Conservation (phyloP, 495 filamentous ascomycete genomes). For the Neurospora tetrasperma region DNA sequence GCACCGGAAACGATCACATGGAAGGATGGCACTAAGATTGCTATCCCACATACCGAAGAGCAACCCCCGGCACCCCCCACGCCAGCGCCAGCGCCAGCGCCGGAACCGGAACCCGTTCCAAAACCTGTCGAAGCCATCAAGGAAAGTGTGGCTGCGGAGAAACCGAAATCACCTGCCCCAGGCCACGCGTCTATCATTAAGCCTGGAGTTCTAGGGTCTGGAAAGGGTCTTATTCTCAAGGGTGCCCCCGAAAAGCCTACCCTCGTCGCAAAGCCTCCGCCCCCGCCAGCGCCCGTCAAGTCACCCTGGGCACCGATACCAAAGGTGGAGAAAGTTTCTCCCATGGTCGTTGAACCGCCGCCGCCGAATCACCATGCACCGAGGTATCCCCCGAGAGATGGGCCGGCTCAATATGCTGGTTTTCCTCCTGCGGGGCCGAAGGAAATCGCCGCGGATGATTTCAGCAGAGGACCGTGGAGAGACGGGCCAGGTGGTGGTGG, state of each 20-base stretch:
- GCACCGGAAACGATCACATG: constrained; percentile 92
- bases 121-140: not conserved
- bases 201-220: constrained; percentile 31
- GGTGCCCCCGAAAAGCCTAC: constrained; percentile 66
- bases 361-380: constrained; percentile 9
- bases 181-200: constrained; percentile 29
- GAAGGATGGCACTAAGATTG: constrained; percentile 93
- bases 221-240: constrained; percentile 50
- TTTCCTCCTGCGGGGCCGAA: constrained; percentile 39
- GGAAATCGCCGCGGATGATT: constrained; percentile 91
- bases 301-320: constrained; percentile 87
- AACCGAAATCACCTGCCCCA: constrained; percentile 30
- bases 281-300: constrained; percentile 60
- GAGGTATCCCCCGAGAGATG: constrained; percentile 24
- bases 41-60: constrained; percentile 55
- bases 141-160: constrained; percentile 21
- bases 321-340: constrained; percentile 70
- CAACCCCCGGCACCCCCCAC: constrained; percentile 26
- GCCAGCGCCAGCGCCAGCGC: constrained; percentile 10
- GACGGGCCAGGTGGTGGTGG: constrained; percentile 48
- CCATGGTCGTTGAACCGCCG: constrained; percentile 43
- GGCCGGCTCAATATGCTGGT: constrained; percentile 14
- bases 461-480: constrained; percentile 69
- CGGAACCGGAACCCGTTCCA: constrained; percentile 6
- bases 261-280: constrained; percentile 68